Evolutionary conservation across 2,329 filamentous ascomycete genomes (phyloP).

Genomic region (Penicillium corylophilum): DNA sequence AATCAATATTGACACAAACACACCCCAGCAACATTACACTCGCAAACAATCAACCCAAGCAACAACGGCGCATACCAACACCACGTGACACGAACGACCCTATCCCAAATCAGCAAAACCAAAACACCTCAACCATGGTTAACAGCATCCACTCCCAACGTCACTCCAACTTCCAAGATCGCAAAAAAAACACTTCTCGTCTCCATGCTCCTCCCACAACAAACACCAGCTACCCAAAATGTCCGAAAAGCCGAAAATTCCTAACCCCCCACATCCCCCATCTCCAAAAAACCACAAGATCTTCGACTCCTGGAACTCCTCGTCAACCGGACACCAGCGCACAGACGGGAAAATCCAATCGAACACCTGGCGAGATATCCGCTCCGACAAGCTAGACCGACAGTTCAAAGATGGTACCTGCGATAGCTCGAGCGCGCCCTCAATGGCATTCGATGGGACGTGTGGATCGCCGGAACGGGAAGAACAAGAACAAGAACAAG

Average conservation of each 20-base stretch:
- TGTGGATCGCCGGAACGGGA: neutral
- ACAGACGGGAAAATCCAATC: conserved; percentile 64
- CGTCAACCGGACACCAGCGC: conserved; percentile 74
- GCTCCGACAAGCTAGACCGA: conserved; percentile 65
- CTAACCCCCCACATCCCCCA: conserved; percentile 1
- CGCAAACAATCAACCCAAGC: neutral
- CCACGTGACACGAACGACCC: conserved; percentile 17
- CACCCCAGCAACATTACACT: neutral
- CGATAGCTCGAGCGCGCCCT: neutral
- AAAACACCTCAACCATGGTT: conserved; percentile 24
- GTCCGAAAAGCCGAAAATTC: neutral
- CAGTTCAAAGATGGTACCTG: conserved; percentile 68
- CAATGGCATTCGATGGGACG: conserved; percentile 17
- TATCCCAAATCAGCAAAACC: conserved; percentile 27
- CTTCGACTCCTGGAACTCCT: conserved; percentile 59
- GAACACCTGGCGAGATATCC: conserved; percentile 69
- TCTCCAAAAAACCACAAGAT: conserved; percentile 26
- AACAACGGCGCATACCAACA: neutral
- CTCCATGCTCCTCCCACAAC: neutral
- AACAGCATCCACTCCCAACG: conserved; percentile 2
- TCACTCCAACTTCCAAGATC: conserved; percentile 7
- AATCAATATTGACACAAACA: no score
- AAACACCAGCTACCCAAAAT: neutral
- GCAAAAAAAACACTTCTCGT: neutral
- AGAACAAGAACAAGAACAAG: no score